Conservation (phyloP, 768 basidiomycete species). For the Fomitopsis serialis region DNA sequence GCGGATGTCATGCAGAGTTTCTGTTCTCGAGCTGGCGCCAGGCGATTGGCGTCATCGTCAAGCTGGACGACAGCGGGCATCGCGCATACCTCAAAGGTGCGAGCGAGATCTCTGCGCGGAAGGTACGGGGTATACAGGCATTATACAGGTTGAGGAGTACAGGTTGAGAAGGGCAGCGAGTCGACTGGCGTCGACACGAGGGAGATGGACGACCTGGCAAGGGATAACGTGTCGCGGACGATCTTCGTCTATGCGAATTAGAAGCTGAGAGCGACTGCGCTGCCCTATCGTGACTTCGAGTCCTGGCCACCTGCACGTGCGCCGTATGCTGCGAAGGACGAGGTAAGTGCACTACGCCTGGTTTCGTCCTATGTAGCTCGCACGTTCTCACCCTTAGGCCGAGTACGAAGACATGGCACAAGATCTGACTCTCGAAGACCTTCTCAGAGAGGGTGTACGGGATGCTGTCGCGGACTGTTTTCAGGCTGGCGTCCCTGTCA, state of each 20-base stretch:
- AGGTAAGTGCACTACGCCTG: slow-evolving; percentile 34
- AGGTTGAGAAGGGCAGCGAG: slow-evolving; percentile 13
- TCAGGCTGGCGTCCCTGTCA: slow-evolving; percentile 85
- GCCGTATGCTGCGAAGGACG: slow-evolving; percentile 37
- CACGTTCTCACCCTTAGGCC: slow-evolving; percentile 35
- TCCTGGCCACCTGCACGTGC: slow-evolving; percentile 73
- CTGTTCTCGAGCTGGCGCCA: slow-evolving; percentile 94
- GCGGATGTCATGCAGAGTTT: slow-evolving; percentile 70
- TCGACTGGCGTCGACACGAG: slow-evolving; percentile 44
- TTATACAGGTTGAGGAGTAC: slow-evolving; percentile 35
- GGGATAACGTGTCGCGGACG: slow-evolving; percentile 83
- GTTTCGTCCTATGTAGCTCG: not conserved
- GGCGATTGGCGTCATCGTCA: slow-evolving; percentile 89
- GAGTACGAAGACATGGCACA: slow-evolving; percentile 62
- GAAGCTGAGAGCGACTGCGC: slow-evolving; percentile 86
- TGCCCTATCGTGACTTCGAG: slow-evolving; percentile 87
- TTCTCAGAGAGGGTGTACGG: slow-evolving; percentile 83
- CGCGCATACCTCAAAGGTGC: slow-evolving; percentile 91
- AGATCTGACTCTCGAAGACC: slow-evolving; percentile 89
- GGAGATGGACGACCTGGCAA: slow-evolving; percentile 59
- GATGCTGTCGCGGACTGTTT: slow-evolving; percentile 86
- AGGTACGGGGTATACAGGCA: slow-evolving; percentile 67
- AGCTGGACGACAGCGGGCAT: slow-evolving; percentile 43
- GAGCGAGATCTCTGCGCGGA: slow-evolving; percentile 84
- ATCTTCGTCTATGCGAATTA: slow-evolving; percentile 99